These are phyloP conservation scores for Hordeum marinum DNA, from an alignment of 176 grass and related monocot genomes.

Conservation along the genomic window DNA sequence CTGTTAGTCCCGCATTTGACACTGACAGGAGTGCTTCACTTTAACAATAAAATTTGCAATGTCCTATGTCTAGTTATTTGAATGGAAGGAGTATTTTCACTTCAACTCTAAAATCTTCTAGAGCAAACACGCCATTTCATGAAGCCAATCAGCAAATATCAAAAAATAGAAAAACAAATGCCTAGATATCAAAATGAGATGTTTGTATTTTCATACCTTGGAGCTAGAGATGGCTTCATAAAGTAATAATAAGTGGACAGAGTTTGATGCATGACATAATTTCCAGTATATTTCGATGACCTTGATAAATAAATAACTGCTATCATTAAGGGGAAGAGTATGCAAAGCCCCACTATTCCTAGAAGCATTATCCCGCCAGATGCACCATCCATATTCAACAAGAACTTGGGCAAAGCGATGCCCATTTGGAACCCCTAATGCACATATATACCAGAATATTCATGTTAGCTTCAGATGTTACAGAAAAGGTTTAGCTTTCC, in stretches of 20 bases:
- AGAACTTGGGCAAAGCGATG: conserved; percentile 92
- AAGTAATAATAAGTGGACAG: conserved; percentile 93
- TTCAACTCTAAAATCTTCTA: not conserved
- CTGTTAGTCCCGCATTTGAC: not conserved
- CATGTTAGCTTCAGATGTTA: conserved; percentile 5
- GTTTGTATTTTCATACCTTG: conserved; percentile 55
- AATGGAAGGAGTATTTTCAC: not conserved
- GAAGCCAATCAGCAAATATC: not conserved
- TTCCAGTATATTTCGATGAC: conserved; percentile 96
- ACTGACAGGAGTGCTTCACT: not conserved
- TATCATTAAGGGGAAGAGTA: conserved; percentile 92
- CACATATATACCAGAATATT: conserved; percentile 7
- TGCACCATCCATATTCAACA: conserved; percentile 92
- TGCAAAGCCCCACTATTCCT: conserved; percentile 92
- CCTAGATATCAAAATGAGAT: not conserved
- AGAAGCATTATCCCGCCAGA: conserved; percentile 93
- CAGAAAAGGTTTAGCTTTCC: not conserved
- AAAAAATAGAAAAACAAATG: not conserved
- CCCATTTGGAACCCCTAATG: conserved; percentile 95
- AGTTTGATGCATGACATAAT: conserved; percentile 99
- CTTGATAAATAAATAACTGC: conserved; percentile 99
- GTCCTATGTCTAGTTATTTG: not conserved
- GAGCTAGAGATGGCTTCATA: conserved; percentile 98
- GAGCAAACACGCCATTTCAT: not conserved
- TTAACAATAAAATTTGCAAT: not conserved